Conservation (phyloP, 2,329 filamentous ascomycete species). For the Trichophyton equinum region DNA sequence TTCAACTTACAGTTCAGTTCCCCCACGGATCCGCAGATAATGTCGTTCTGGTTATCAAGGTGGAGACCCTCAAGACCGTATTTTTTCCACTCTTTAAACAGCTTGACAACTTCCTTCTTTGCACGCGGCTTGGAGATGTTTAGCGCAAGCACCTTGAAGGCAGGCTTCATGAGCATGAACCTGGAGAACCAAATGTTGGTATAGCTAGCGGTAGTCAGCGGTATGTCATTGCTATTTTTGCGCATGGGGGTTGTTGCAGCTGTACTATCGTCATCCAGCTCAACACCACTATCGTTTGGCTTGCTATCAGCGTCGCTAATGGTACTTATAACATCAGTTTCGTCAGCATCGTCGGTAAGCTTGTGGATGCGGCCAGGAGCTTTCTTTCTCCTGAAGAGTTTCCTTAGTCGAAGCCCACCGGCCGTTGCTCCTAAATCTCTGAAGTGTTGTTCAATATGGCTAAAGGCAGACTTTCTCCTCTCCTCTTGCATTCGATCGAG, state of each 20-base stretch:
- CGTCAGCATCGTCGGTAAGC: slow-evolving; percentile 13
- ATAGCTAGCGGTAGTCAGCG: slow-evolving; percentile 21
- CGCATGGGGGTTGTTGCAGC: slow-evolving; percentile 11
- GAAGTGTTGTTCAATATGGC: not conserved
- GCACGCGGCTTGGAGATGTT: slow-evolving; percentile 57
- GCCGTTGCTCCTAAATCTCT: not conserved
- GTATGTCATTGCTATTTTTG: slow-evolving; percentile 14
- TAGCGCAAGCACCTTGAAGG: slow-evolving; percentile 62
- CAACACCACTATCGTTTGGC: slow-evolving; percentile 4
- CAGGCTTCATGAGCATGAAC: slow-evolving; percentile 80
- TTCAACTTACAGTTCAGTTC: slow-evolving; percentile 60
- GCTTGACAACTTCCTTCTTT: slow-evolving; percentile 60
- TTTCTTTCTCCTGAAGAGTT: not conserved
- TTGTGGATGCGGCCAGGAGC: not conserved
- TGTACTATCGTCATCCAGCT: slow-evolving; percentile 7
- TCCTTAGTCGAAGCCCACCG: not conserved
- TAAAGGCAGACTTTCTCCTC: not conserved
- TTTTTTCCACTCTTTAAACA: slow-evolving; percentile 67
- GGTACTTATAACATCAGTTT: slow-evolving; percentile 13
- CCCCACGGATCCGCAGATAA: slow-evolving; percentile 66
- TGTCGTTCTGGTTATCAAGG: slow-evolving; percentile 64
- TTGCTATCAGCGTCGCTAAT: slow-evolving; percentile 9
- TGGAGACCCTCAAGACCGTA: slow-evolving; percentile 71
- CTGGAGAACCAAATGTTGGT: slow-evolving; percentile 80
- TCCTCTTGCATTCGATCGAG: not conserved